phyloP scores from a whole-genome alignment of 805 yeast genomes.

The Saturnispora galanensis region DNA sequence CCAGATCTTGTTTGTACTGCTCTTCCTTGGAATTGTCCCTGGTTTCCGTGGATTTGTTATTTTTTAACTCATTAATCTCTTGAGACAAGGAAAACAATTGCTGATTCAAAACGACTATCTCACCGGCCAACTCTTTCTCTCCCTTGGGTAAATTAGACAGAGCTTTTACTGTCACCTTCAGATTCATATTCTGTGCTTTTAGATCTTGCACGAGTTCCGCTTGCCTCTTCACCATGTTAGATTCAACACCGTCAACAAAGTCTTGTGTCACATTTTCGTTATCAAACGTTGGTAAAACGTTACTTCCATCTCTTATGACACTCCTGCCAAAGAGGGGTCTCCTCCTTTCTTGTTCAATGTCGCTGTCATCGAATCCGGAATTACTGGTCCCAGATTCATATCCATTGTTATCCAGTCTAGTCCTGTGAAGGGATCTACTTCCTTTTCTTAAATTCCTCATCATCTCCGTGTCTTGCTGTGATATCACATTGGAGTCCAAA shows the following conservation, averaged over 20 bases:
- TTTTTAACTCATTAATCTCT: conserved; percentile 1
- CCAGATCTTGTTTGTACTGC: not conserved
- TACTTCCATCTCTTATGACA: conserved; percentile 15
- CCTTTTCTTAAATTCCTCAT: not conserved
- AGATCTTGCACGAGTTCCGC: conserved; percentile 21
- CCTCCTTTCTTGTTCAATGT: conserved; percentile 10
- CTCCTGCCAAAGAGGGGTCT: conserved; percentile 11
- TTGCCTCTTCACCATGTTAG: conserved; percentile 21
- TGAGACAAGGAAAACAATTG: conserved; percentile 7
- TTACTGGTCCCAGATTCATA: conserved; percentile 14
- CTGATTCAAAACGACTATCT: conserved; percentile 10
- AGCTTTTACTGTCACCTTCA: conserved; percentile 34
- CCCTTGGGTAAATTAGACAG: conserved; percentile 36
- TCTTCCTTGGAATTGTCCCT: too few relatives aligned
- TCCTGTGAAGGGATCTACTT: conserved; percentile 4
- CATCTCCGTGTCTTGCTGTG: conserved; percentile 5
- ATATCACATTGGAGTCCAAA: not conserved
- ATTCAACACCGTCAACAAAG: conserved; percentile 11
- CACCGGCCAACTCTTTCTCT: conserved; percentile 26
- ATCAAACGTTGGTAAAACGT: conserved; percentile 19
- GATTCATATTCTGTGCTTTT: conserved; percentile 33
- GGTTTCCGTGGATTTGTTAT: not conserved
- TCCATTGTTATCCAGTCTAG: conserved; percentile 5
- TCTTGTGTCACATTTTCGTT: conserved; percentile 10
- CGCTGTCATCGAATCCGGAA: conserved; percentile 17